Evolutionary conservation across 352 stramenopile genomes (phyloP).

Genomic region (Pythium coloratum): DNA sequence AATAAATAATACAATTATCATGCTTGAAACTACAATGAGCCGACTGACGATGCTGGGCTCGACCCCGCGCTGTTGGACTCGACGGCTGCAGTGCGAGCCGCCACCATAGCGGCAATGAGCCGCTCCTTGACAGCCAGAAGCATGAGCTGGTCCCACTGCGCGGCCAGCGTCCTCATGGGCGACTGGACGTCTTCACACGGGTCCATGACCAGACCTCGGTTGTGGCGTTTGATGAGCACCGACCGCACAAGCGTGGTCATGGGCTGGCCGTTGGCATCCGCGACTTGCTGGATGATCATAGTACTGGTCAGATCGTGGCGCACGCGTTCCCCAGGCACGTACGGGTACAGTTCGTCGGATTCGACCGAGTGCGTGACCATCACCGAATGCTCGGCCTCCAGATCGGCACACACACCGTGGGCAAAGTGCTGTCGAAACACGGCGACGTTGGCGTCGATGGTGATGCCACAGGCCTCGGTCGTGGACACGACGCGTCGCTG

Average conservation of each 20-base stretch:
- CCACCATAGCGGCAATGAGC: neutral
- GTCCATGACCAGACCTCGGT: neutral
- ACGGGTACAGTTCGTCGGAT: conserved; percentile 22
- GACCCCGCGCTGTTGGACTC: neutral
- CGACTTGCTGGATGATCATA: conserved; percentile 5
- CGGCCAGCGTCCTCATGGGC: neutral
- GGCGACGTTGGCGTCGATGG: conserved; percentile 20
- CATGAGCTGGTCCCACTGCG: conserved; percentile 22
- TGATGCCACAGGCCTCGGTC: conserved; percentile 2
- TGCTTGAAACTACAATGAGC: neutral
- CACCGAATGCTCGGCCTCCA: conserved; percentile 11
- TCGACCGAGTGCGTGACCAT: conserved; percentile 12
- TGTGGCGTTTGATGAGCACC: conserved; percentile 8
- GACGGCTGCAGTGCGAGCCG: neutral
- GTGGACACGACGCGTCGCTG: conserved; percentile 14
- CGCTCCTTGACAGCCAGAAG: conserved; percentile 12
- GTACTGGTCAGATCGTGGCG: conserved; percentile 11
- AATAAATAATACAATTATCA: neutral
- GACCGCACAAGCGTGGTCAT: conserved; percentile 5
- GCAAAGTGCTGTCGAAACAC: conserved; percentile 14
- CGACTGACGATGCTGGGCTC: neutral
- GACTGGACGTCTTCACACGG: neutral
- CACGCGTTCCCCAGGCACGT: conserved; percentile 10
- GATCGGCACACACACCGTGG: neutral
- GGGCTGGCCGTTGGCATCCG: neutral